Evolutionary conservation across 306 rosid species (phyloP).

Genomic region (Quercus parvula): DNA sequence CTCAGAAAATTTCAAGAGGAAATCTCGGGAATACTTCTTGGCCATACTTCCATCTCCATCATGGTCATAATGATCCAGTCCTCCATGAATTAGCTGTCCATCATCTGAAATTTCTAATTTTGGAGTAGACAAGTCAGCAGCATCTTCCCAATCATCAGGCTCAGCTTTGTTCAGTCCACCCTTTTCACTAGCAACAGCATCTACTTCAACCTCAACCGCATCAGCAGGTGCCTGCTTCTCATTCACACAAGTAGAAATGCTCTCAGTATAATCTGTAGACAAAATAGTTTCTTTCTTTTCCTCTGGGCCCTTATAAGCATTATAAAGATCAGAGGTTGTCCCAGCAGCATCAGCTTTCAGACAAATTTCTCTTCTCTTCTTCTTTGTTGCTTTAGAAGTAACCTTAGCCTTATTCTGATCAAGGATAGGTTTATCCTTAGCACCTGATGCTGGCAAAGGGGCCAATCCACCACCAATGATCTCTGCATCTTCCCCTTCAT

Average conservation of each 20-base stretch:
- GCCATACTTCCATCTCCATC: conserved; percentile 45
- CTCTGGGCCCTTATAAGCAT: conserved; percentile 90
- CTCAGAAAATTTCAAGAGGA: conserved; percentile 66
- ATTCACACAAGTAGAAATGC: conserved; percentile 24
- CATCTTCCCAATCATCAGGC: conserved; percentile 98
- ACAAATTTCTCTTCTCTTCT: conserved; percentile 59
- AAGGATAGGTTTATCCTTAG: conserved; percentile 48
- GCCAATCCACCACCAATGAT: conserved; percentile 24
- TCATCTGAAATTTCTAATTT: conserved; percentile 50
- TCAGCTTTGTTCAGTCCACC: conserved; percentile 51
- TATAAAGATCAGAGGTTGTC: conserved; percentile 84
- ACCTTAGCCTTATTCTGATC: conserved; percentile 58
- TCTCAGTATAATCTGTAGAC: conserved; percentile 46
- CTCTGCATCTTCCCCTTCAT: conserved; percentile 43
- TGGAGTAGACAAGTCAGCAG: conserved; percentile 74
- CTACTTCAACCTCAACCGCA: conserved; percentile 35
- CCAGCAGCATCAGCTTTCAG: conserved; percentile 97
- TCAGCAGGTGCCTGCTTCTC: conserved; percentile 40
- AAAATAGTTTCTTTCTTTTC: conserved; percentile 64
- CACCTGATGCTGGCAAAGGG: conserved; percentile 33
- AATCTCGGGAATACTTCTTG: conserved; percentile 84
- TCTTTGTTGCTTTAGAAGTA: conserved; percentile 44
- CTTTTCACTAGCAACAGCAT: conserved; percentile 27
- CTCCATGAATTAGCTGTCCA: conserved; percentile 25
- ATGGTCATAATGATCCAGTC: conserved; percentile 5